Base-by-base conservation (phyloP, 1,284 basidiomycete genomes). In the Chondrostereum purpureum region DNA sequence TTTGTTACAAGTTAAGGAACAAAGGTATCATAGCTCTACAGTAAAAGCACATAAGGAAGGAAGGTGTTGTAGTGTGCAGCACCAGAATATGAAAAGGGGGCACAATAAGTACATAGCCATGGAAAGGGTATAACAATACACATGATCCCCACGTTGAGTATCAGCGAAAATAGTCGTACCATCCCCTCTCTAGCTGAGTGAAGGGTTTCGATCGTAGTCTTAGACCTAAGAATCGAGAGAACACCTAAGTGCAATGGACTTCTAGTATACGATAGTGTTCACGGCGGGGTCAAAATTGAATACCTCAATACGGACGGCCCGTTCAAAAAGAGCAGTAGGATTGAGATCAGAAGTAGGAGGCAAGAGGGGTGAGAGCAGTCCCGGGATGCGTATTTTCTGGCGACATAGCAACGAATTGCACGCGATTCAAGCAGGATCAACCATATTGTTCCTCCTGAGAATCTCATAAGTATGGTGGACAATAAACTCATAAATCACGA, bases 391-490 rank as follows among this genome's bases (percentile, higher is more conserved):
- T 70, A 74, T 54, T 73, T 72, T 23, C 60, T 59, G 8, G 56
- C 63, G 31, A 74, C 58, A 54, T 74, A 74, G 6, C 67, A 66
- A 6, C 50, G 51, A 39, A 80, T 79, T 0, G 77, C 76, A 27
- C 77, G 68, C n/a, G 67, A 72, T 53, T 79, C 73, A 52, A 58
- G 70, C 18, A 73, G 49, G 18, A 65, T 55, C 49, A 71, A 65
- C 68, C 69, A 37, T 68, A 64, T 43, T 72, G 68, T 23, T 53
- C 48, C 56, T 59, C 42, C 2, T 24, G 18, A 18, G 6, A 12
- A 14, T 13, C 20, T 18, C 39, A 5, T 35, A 19, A 11, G 31
- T 37, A 24, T 40, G n/a, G 18, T 17, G 36, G 20, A 20, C 13
- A 16, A 31, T 13, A 35, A 33, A 33, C 8, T 31, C 12, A 13